Evolutionary conservation across 1,139 yeast genomes (phyloP).

Genomic region (Pichia sp.): DNA sequence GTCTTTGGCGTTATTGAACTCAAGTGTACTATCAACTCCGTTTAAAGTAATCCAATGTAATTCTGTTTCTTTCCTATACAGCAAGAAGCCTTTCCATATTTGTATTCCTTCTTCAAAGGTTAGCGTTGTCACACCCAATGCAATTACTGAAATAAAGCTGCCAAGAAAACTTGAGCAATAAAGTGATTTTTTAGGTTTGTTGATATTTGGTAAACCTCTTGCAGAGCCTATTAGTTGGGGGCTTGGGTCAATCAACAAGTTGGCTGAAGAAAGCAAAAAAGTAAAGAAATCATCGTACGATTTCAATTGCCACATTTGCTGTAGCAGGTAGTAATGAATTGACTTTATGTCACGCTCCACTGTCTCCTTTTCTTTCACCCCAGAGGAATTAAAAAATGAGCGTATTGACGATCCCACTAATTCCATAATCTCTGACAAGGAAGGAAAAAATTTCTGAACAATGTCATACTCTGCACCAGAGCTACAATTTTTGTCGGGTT

Average conservation of each 20-base stretch:
- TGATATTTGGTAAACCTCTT: constrained; percentile 21
- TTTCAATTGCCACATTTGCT: constrained; percentile 27
- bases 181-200: constrained; percentile 23
- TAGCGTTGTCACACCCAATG: constrained; percentile 48
- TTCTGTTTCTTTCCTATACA: constrained; percentile 41
- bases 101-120: constrained; percentile 54
- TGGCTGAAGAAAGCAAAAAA: constrained; percentile 24
- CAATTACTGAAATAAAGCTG: constrained; percentile 38
- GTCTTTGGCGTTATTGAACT: not conserved
- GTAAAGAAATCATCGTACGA: constrained; percentile 32
- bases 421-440: constrained; percentile 27
- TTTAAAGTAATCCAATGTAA: constrained; percentile 21
- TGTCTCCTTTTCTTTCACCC: constrained; percentile 12
- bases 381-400: constrained; percentile 11
- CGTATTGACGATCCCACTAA: constrained; percentile 18
- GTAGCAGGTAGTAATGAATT: constrained; percentile 20
- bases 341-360: constrained; percentile 27
- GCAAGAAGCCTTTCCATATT: constrained; percentile 51
- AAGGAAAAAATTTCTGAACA: constrained; percentile 28
- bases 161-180: constrained; percentile 41
- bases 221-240: not conserved
- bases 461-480: constrained; percentile 17
- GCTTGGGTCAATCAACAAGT: constrained; percentile 28
- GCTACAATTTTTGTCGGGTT: constrained; percentile 10
- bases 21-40: not conserved